These are phyloP conservation scores for Shiraia sp. DNA, from an alignment of 2,329 filamentous ascomycete genomes.

Conservation along the genomic window DNA sequence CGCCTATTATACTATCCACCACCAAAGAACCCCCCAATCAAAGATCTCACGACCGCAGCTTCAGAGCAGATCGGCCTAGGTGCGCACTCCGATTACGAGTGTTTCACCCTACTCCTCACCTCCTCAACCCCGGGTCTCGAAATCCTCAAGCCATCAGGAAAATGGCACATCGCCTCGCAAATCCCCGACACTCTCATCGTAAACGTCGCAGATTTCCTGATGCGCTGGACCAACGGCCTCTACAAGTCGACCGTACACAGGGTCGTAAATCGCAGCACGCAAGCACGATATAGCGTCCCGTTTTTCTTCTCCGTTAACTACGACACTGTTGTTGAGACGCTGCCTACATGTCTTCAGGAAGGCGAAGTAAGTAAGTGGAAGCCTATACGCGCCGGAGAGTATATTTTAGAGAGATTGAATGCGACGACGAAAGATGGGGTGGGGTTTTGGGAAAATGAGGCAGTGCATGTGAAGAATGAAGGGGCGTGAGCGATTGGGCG, in stretches of 20 bases:
- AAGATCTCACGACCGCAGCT: background rate
- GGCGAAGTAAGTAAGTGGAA: constrained; percentile 39
- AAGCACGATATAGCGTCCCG: constrained; percentile 51
- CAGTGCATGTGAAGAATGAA: too few relatives aligned
- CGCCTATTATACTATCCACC: constrained; percentile 47
- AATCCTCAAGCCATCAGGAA: constrained; percentile 35
- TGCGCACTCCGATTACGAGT: constrained; percentile 43
- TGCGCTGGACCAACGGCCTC: constrained; percentile 56
- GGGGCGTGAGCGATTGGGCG: too few relatives aligned
- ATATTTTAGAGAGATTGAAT: constrained; percentile 45
- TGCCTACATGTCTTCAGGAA: constrained; percentile 42
- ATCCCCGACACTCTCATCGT: constrained; percentile 53
- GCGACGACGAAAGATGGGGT: constrained; percentile 36
- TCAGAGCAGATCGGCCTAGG: constrained; percentile 44
- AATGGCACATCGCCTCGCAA: constrained; percentile 42
- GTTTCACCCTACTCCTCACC: constrained; percentile 40
- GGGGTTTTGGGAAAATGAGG: constrained; percentile 28
- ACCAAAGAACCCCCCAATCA: constrained; percentile 18
- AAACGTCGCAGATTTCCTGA: constrained; percentile 58
- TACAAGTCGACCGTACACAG: constrained; percentile 57
- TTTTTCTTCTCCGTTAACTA: constrained; percentile 54
- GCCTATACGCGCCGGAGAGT: constrained; percentile 45
- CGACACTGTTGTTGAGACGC: constrained; percentile 45
- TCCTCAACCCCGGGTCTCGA: constrained; percentile 37
- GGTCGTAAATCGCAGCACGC: constrained; percentile 47